Base-by-base conservation (phyloP, 2,329 filamentous ascomycete species). In the Epichloe baconii region DNA sequence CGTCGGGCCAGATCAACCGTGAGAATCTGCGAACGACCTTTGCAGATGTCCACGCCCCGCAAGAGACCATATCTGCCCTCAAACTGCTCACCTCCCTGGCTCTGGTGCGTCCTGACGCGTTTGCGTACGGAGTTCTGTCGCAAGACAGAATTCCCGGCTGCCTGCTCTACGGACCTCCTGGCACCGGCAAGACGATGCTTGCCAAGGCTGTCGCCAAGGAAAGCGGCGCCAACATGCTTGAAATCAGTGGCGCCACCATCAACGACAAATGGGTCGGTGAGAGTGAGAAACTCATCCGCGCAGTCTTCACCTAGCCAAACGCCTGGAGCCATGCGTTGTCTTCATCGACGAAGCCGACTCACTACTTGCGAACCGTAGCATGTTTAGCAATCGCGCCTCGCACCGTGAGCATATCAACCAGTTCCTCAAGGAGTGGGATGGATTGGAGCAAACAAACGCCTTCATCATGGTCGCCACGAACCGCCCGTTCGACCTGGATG, bases 381-480 rank as follows among this genome's bases (percentile, higher is more conserved):
- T 79, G 40, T 74, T 77, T 23, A 76, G 77, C 53, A 82, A 80
- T 58, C 77, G 86, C 34, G 79, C 80, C 5, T 83, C 79, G 2
- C 87, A 94, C 59, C 81, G 90, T 47, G 91, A 96, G 65, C 84
- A 93, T 50, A 90, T 97, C 66, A 98, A 96, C 63, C 91, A 98
- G 68, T 97, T 97, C 66, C 72, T 98, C 47, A 85, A 89, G 50
- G 91, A 97, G 66, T 97, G 91, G 93, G 93, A 97, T 60, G 93
- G 93, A 11, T 84, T 97, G 73, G 73, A 74, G 50, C 85, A 86
- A 59, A 78, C 82, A 45, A 86, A 85, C 17, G 88, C 91, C 3
- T 97, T 98, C 65, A 91, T 98, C 66, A 96, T 98, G 89, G 89
- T 97, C 0, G 91, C 93, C 31, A 97, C 90, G 8, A 97, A 98